Evolutionary conservation across 2,329 filamentous ascomycete species (phyloP), one percentile per base, ranked within the genome.

Genomic region (Septoria linicola): DNA sequence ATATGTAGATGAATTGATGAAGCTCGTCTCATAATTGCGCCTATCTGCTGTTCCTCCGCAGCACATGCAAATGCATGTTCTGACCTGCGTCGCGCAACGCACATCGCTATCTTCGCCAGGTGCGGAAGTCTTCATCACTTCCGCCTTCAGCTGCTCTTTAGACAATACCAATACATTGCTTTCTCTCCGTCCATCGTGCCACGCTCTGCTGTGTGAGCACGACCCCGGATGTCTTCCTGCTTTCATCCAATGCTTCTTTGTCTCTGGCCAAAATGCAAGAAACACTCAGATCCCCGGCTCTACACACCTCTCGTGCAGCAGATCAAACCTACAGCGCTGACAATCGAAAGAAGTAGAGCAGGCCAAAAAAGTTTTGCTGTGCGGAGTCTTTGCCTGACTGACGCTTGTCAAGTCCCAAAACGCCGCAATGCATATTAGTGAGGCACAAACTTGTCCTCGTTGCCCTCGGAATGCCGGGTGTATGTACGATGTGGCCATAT

Each of bases 401-500:
- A 25, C 37, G 44, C 51, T 54, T 40, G 45, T 44, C 20, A 27
- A 20, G 13, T 40, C 48, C 23, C 30, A 30, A 42, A 51, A 58
- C 52, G 53, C 57, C 57, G 37, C 42, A 25, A 58, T 58, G 51
- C 54, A 51, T 46, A 59, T 52, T 58, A 59, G 27, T 49, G 44
- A 54, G 39, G 41, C 48, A 30, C 36, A 23, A 41, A 34, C 42
- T 34, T 50, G 19, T 41, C 45, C 35, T 34, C 51, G 41, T 39
- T 39, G 44, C 36, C 52, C 50, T 52, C 53, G 47, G 49, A 58
- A 30, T 57, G 54, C 55, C 58, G 19, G 39, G 53, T 58, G 35
- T 58, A 60, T 60, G 58, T 60, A 58, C 58, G 58, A 57, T 60
- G 49, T 43, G 51, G 48, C 35, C 45, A 45, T 53, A 56, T 53